Evolutionary conservation across 257 asterid genomes (phyloP).

Genomic region (Solanum peruvianum): DNA sequence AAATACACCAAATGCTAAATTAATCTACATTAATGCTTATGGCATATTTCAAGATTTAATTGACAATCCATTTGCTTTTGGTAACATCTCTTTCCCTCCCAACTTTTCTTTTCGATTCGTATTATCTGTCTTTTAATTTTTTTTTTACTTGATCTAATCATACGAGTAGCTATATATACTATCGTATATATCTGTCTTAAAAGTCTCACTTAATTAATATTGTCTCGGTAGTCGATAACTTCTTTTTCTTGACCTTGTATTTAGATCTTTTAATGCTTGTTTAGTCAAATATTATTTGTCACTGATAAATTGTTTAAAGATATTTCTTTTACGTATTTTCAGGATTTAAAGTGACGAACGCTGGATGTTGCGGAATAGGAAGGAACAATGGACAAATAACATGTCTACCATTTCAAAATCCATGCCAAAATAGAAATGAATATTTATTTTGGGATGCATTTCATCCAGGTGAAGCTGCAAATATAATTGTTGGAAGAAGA

Average conservation of each 20-base stretch:
- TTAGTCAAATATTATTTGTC: background rate
- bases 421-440: slow-evolving; percentile 57
- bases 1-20: slow-evolving; percentile 43
- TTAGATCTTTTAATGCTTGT: background rate
- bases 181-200: background rate
- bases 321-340: background rate
- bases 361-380: slow-evolving; percentile 90
- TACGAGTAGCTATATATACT: background rate
- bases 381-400: slow-evolving; percentile 90
- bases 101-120: background rate
- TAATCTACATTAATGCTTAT: slow-evolving; percentile 64
- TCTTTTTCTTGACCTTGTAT: no score
- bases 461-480: slow-evolving; percentile 78
- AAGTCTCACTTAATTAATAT: background rate
- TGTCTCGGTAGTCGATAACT: background rate
- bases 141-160: background rate
- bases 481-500: slow-evolving; percentile 56
- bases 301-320: background rate
- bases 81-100: slow-evolving; percentile 13
- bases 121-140: background rate
- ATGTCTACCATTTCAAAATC: slow-evolving; percentile 56
- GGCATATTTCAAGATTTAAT: slow-evolving; percentile 77
- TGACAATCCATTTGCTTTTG: slow-evolving; percentile 47
- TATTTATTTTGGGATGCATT: slow-evolving; percentile 88
- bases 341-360: slow-evolving; percentile 73